Evolutionary conservation across 2,329 filamentous ascomycete species (phyloP), one percentile per base, ranked within the genome.

Genomic region (Colletotrichum limetticola): DNA sequence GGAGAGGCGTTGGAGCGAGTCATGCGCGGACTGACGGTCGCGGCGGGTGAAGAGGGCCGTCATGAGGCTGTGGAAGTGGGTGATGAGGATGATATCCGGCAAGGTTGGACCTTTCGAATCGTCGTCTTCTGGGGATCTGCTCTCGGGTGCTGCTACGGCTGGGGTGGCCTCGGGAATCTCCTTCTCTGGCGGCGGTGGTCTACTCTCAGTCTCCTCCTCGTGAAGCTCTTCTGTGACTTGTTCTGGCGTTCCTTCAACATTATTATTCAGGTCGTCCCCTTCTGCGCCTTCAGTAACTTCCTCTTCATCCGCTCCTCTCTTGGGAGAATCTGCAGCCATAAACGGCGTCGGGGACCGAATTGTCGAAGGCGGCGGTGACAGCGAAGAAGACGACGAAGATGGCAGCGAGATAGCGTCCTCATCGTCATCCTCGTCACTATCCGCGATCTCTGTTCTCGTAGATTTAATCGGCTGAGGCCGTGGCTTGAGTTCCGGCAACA

Each of bases 31-130:
- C 4, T 81, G 77, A 72, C 82, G 86, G 75, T 85, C 83, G 72
- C 84, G 84, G 68, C 85, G 83, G 1, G 86, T 81, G 79, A 91
- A 91, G 61, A 91, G 83, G 5, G 84, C 79, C 30, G 84, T 85
- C 24, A 91, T 83, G 4, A 91, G 82, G 19, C 82, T 76, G 2
- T 87, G 86, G 77, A 89, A 85, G 79, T 90, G 87, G 8, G 89
- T 89, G 66, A 91, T 80, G 66, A 91, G 81, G 58, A 91, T 83
- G 52, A 91, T 79, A 67, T 86, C 84, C 8, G 85, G 85, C 14
- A 77, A 66, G n/a, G 65, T 37, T 5, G 55, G 37, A 30, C 24
- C 37, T n/a, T 26, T 57, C 49, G 59, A 22, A 67, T 56, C 24
- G 46, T 24, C 57, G 46, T 24, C 57, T 46, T 35, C 12, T 59